phyloP scores from a whole-genome alignment of 208 protist species.

The Naegleria fowleri region DNA sequence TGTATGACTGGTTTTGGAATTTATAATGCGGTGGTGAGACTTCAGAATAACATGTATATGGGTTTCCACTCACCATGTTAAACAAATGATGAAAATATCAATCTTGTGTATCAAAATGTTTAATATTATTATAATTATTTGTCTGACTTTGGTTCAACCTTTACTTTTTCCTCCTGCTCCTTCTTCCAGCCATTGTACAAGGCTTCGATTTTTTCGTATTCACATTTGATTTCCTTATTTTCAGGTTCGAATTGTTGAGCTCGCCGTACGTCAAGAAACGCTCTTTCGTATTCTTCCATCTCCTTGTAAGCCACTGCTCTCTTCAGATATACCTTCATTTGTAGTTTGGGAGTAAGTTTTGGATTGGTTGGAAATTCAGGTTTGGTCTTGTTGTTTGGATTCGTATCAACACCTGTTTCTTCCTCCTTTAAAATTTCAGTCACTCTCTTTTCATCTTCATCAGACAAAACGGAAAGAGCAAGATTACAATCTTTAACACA shows the following conservation, averaged over 20 bases:
- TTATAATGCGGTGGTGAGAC: background rate
- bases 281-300: background rate
- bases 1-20: background rate
- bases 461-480: background rate
- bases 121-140: no score
- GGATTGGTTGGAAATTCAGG: background rate
- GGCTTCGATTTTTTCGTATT: background rate
- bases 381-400: background rate
- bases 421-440: background rate
- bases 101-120: no score
- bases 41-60: background rate
- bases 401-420: background rate
- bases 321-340: background rate
- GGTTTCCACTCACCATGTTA: background rate
- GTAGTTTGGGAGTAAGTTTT: background rate
- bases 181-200: background rate
- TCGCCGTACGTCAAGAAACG: background rate
- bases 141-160: no score
- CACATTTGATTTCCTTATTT: background rate
- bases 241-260: background rate
- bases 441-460: background rate
- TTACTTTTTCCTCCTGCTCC: no score
- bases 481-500: conserved; percentile 11
- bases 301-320: background rate
- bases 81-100: background rate